Conservation (phyloP, 2,329 filamentous ascomycete species). For the Aspergillus proliferans region DNA sequence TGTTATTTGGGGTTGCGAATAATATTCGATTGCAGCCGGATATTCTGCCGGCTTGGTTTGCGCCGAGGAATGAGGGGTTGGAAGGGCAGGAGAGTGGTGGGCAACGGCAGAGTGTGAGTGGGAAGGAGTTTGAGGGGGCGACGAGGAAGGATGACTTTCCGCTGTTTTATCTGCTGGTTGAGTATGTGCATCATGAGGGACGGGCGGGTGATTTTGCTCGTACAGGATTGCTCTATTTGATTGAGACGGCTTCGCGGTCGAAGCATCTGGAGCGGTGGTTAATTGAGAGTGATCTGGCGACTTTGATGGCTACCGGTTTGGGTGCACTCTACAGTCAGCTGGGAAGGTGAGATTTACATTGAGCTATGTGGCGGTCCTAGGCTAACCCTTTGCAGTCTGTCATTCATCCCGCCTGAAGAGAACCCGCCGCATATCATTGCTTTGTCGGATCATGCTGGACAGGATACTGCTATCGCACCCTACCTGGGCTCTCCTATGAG, state of each 20-base stretch:
- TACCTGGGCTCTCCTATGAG: slow-evolving; percentile 82
- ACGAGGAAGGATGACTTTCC: slow-evolving; percentile 92
- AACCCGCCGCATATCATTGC: slow-evolving; percentile 72
- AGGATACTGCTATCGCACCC: slow-evolving; percentile 66
- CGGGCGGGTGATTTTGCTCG: slow-evolving; percentile 92
- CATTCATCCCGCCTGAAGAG: slow-evolving; percentile 66
- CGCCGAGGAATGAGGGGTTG: slow-evolving; percentile 43
- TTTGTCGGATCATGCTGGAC: slow-evolving; percentile 79
- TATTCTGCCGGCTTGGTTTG: slow-evolving; percentile 89
- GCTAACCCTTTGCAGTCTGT: slow-evolving; percentile 61
- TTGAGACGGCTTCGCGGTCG: slow-evolving; percentile 83
- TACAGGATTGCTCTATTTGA: slow-evolving; percentile 89
- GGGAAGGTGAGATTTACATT: slow-evolving; percentile 44
- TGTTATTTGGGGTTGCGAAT: slow-evolving; percentile 92
- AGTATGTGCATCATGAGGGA: slow-evolving; percentile 94
- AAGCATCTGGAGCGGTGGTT: slow-evolving; percentile 87
- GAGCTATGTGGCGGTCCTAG: slow-evolving; percentile 18
- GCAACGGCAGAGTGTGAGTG: slow-evolving; percentile 40
- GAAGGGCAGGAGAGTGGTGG: slow-evolving; percentile 28
- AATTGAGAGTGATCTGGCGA: slow-evolving; percentile 91
- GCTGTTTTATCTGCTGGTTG: slow-evolving; percentile 88
- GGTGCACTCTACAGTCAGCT: slow-evolving; percentile 69
- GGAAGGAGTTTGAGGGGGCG: slow-evolving; percentile 70
- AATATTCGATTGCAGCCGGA: slow-evolving; percentile 87
- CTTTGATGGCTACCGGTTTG: slow-evolving; percentile 91